Evolutionary conservation across 2,329 filamentous ascomycete species (phyloP), one percentile per base, ranked within the genome.

Genomic region (Fusarium sp.): DNA sequence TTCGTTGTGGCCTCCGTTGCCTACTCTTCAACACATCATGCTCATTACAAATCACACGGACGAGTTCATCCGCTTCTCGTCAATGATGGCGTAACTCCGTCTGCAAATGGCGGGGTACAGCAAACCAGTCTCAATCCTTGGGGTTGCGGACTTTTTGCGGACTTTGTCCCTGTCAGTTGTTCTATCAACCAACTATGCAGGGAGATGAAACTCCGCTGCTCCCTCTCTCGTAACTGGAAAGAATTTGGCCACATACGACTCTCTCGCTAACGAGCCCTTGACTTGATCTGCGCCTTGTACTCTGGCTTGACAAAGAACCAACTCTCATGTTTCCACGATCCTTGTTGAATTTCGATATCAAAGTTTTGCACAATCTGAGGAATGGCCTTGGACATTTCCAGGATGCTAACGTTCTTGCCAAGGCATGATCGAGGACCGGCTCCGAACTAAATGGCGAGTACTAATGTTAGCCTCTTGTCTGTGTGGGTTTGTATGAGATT

Each of bases 131-230:
- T 29, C 24, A 13, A 6, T 7, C 24, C n/a, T n/a, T 13, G 16
- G 16, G 22, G 14, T 58, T 58, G 54, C 54, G 54, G 54, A 58
- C 54, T 58, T 58, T 58, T 35, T 16, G 54, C 54, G 54, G 54
- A 58, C 2, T 52, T 52, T 52, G 10, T 29, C 14, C 22, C 54
- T 7, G 16, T 18, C 5, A 13, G 14, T 7, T 47, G 6, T 18
- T 52, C 13, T 34, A 29, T 29, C 47, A 52, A 29, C 3, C 22
- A 29, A 18, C n/a, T 13, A 11, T 31, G 24, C 47, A 29, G 24
- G 24, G 24, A n/a, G 9, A 18, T 52, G 45, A 10, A 47, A 24
- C 22, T 24, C 42, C 22, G 22, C 20, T 10, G 14, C 40, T 6
- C 31, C 31, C 5, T 14, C 31, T 34, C 11, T 34, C 13, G 31